Base-by-base conservation (phyloP, 2,329 filamentous ascomycete genomes). In the Penicillium frequentans region DNA sequence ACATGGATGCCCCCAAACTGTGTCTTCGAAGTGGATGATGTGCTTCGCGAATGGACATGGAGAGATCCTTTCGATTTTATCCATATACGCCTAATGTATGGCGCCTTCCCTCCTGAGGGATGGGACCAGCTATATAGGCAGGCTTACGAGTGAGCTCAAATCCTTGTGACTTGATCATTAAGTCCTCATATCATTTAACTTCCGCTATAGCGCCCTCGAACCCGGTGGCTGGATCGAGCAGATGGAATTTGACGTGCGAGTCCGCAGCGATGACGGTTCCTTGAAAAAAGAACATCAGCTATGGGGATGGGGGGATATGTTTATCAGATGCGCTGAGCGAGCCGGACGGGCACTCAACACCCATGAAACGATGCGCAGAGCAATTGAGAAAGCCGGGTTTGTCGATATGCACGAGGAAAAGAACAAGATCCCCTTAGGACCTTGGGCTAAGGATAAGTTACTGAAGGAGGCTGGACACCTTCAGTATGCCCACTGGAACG, bases 381-480 rank as follows among this genome's bases (percentile, higher is more conserved):
- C 61, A 46, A 69, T 70, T 11, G 67, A 69, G 33, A 62, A 55
- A 23, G 64, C 63, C 3, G 73, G 73, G 0, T 75, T 75, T 52
- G 64, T 66, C 23, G 69, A 72, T 47, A 55, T 73, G 3, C 61
- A 65, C 1, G 66, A 19, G 19, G 19, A 19, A 19, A 19, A 19
- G 19, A 19, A 19, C 44, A 67, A 67, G 58, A 59, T 71, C 2
- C 68, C 68, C 3, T 54, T 74, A 16, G 71, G 71, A 2, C 53
- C 64, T 8, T 74, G 71, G 72, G 61, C 67, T 1, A 69, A 61
- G 44, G 68, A 73, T 42, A 56, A 59, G 13, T 33, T 58, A 8
- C 55, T 72, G 35, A 70, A 73, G 52, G 62, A 70, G 49, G 65
- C 84, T 1, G 83, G 82, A 1, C 58, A 62, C n/a, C 78, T 66